Base-by-base conservation (phyloP, 352 stramenopile species). In the Phytophthora aleatoria region DNA sequence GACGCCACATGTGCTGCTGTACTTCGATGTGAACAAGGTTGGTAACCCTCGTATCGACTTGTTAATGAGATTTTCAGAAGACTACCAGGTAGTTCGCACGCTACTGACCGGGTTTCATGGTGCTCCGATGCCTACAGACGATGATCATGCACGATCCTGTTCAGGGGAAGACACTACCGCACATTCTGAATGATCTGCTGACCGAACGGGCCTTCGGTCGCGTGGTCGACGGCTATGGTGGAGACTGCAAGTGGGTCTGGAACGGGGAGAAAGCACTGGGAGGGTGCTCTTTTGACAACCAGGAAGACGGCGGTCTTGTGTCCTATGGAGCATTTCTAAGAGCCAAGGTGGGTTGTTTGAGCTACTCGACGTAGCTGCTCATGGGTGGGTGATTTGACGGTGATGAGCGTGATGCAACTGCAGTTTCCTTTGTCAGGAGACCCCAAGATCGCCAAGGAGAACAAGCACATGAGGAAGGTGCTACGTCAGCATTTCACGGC, bases 1-100 rank as follows among this genome's bases (percentile, higher is more conserved):
- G 26, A 52, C 30, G 20, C 76, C 71, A 28, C 83, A 91, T 44
- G 47, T 91, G 52, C 48, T 93, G 69, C 71, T 93, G 43, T 92
- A 89, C 61, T 88, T 93, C 54, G 85, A 93, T 57, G 83, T 93
- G 41, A 93, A 93, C 63, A 93, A 93, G 76, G 84, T 90, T 10
- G 50, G 20, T n/a, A 30, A 3, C 3, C 6, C 26, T 61, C 16
- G 15, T 30, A 10, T 16, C 36, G 2, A 12, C 50, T 30, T 48
- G 5, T 8, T 54, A 11, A 2, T 28, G 24, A 39, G 35, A 3
- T 38, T 9, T 49, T n/a, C 12, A 16, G 20, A 12, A 1, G 24
- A 42, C 44, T 59, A 2, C 30, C 1, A 39, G 12, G 15, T 10
- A 33, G 20, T 53, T 47, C 49, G 12, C 5, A 33, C 9, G 1